phyloP scores from a whole-genome alignment of 73 alveolate species.

The Effrenium voratum region DNA sequence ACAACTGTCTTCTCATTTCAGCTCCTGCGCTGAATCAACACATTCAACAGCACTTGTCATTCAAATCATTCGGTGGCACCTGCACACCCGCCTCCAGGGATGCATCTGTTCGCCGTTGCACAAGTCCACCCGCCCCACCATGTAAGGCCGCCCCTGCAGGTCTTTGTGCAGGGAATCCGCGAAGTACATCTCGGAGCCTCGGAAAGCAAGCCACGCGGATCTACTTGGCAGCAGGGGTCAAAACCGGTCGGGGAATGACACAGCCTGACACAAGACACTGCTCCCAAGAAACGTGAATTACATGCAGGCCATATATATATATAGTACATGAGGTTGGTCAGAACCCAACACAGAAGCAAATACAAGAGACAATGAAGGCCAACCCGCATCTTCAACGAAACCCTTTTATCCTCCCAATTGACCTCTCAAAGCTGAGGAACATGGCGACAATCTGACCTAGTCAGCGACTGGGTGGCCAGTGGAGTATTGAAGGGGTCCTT shows the following conservation, averaged over 20 bases:
- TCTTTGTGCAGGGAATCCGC: not conserved
- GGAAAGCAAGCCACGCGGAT: not conserved
- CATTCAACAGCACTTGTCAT: too few relatives aligned
- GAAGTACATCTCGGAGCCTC: constrained; percentile 33
- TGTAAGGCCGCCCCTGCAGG: constrained; percentile 10
- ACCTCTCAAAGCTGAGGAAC: too few relatives aligned
- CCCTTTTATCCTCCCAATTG: too few relatives aligned
- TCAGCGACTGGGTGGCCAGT: too few relatives aligned
- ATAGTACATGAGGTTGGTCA: not conserved
- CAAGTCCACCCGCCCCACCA: not conserved
- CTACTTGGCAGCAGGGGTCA: not conserved
- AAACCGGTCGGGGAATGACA: not conserved
- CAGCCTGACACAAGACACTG: not conserved
- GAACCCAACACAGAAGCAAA: not conserved
- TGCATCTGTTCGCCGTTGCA: constrained; percentile 15
- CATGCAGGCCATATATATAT: not conserved
- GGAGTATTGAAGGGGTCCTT: too few relatives aligned
- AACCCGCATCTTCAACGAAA: too few relatives aligned
- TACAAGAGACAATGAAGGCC: too few relatives aligned
- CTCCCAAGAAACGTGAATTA: not conserved
- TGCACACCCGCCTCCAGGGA: not conserved
- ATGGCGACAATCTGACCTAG: too few relatives aligned
- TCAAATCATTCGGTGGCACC: too few relatives aligned
- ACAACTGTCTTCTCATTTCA: too few relatives aligned
- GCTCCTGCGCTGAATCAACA: too few relatives aligned